Percentiles rank a stretch among this genome's conserved stretches.
Conservation (phyloP, 2,329 filamentous ascomycete species). For the Torrubiellomyces zombiae region DNA sequence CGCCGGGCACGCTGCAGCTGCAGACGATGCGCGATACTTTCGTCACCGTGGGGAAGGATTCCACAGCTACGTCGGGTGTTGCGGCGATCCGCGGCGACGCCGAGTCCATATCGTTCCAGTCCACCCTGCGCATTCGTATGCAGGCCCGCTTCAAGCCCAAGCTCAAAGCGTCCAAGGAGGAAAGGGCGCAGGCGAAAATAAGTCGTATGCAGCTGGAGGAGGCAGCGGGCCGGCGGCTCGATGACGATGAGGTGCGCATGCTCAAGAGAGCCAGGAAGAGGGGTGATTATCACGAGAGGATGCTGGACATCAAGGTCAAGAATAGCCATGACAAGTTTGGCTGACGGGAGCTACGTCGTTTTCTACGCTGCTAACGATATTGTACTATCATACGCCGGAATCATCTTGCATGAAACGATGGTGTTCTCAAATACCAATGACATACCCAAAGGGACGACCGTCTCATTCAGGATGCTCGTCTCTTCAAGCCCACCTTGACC, state of each 20-base stretch:
- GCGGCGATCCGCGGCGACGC: constrained; percentile 65
- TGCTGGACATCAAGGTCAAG: constrained; percentile 80
- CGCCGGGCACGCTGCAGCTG: constrained; percentile 55
- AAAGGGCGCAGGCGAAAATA: constrained; percentile 72
- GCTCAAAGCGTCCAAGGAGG: constrained; percentile 63
- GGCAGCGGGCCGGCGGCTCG: constrained; percentile 55
- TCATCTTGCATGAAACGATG: too few relatives aligned
- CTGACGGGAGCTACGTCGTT: constrained; percentile 10
- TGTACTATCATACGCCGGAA: too few relatives aligned
- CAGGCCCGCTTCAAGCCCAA: constrained; percentile 86
- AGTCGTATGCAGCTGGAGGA: constrained; percentile 72
- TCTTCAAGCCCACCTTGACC: too few relatives aligned
- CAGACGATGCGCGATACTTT: constrained; percentile 60
- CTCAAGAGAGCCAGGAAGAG: constrained; percentile 72
- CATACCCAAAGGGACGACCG: too few relatives aligned
- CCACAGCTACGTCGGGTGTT: constrained; percentile 28
- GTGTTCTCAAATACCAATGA: too few relatives aligned
- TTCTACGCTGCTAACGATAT: too few relatives aligned
- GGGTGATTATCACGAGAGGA: constrained; percentile 75
- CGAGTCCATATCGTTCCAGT: constrained; percentile 47
- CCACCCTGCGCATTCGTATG: constrained; percentile 72
- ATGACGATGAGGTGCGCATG: constrained; percentile 72
- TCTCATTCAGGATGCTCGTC: too few relatives aligned
- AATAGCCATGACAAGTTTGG: constrained; percentile 77
- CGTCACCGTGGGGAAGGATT: constrained; percentile 41